phyloP scores from a whole-genome alignment of 164 flowering plant genomes.

The Vitis vinifera region DNA sequence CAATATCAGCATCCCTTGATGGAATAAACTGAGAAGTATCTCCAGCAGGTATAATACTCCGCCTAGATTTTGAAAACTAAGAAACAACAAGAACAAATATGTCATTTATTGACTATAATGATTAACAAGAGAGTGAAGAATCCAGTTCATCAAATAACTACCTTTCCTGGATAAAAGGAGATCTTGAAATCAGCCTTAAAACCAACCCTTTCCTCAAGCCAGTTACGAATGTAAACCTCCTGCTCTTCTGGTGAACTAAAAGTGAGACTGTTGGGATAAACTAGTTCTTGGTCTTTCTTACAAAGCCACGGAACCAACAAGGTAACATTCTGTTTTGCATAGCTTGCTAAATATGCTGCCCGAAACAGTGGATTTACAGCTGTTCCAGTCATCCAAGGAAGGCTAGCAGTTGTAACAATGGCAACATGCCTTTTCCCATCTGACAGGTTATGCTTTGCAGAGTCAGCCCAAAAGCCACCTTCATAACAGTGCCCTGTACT shows the following conservation, averaged over 20 bases:
- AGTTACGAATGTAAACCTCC: constrained; percentile 77
- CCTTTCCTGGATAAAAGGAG: constrained; percentile 98
- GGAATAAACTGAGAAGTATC: constrained; percentile 80
- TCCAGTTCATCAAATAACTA: constrained; percentile 18
- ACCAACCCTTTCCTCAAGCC: constrained; percentile 95
- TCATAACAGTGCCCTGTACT: constrained; percentile 96
- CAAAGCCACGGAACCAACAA: constrained; percentile 97
- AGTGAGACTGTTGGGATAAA: constrained; percentile 80
- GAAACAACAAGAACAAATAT: constrained; percentile 14
- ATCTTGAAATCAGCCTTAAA: constrained; percentile 89
- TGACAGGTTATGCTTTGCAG: constrained; percentile 41
- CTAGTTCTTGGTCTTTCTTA: constrained; percentile 86
- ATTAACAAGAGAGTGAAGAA: not conserved
- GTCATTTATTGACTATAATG: not conserved
- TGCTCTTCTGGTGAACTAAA: constrained; percentile 93
- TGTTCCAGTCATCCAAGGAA: constrained; percentile 99
- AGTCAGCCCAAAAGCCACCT: constrained; percentile 82
- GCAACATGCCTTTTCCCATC: constrained; percentile 83
- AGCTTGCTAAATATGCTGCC: constrained; percentile 88
- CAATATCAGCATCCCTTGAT: constrained; percentile 82
- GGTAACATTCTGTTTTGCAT: constrained; percentile 87
- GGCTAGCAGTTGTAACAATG: constrained; percentile 96
- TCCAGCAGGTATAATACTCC: constrained; percentile 82
- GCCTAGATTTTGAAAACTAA: constrained; percentile 70
- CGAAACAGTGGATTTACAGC: constrained; percentile 97